Conservation (phyloP, 2,329 filamentous ascomycete species). For the Fusarium nematophilum region DNA sequence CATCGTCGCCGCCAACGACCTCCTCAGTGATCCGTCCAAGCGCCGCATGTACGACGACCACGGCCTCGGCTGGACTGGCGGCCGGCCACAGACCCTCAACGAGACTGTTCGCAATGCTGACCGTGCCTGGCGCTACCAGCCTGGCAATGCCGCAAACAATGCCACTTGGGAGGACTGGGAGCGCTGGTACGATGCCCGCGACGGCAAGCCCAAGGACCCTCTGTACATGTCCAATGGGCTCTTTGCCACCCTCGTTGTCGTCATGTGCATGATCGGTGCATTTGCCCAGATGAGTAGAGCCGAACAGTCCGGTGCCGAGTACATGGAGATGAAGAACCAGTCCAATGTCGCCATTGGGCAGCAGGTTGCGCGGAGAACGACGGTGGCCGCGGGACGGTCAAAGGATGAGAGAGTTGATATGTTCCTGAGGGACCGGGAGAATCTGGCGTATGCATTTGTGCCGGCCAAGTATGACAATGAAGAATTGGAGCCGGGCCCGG, state of each 20-base stretch:
- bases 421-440: constrained; percentile 81
- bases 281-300: constrained; percentile 79
- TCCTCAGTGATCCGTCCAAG: constrained; percentile 84
- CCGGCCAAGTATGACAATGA: constrained; percentile 46
- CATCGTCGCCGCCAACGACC: constrained; percentile 86
- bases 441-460: constrained; percentile 48
- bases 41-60: constrained; percentile 84
- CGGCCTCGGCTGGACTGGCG: constrained; percentile 80
- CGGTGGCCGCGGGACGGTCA: constrained; percentile 62
- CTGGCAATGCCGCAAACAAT: constrained; percentile 70
- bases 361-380: constrained; percentile 64
- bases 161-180: constrained; percentile 99
- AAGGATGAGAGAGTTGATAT: constrained; percentile 77
- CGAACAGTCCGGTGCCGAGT: constrained; percentile 67
- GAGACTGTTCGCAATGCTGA: constrained; percentile 53
- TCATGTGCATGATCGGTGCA: constrained; percentile 75
- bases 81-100: constrained; percentile 65
- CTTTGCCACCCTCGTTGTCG: constrained; percentile 77
- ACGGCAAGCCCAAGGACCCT: constrained; percentile 59
- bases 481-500: constrained; percentile 16
- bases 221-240: constrained; percentile 81
- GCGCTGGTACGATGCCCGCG: constrained; percentile 72
- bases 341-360: constrained; percentile 74
- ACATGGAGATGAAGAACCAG: constrained; percentile 74
- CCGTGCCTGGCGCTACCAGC: constrained; percentile 60